phyloP scores from a whole-genome alignment of 768 basidiomycete species.

The Tulasnella calospora region DNA sequence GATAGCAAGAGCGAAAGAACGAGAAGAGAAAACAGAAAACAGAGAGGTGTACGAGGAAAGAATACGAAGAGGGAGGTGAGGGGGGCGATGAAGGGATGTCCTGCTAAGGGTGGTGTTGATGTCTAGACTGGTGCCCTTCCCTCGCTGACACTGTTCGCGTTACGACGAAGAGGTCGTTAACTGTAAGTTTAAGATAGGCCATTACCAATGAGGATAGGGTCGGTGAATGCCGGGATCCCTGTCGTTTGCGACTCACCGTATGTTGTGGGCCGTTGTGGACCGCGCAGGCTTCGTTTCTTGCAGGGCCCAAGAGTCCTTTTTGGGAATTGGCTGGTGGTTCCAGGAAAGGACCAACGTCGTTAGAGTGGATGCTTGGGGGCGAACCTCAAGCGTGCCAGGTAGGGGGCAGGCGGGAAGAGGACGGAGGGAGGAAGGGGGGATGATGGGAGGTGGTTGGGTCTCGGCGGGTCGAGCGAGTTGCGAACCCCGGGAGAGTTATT shows the following conservation, averaged over 20 bases:
- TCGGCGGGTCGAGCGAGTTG: background rate
- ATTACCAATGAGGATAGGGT: constrained; percentile 7
- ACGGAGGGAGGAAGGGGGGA: background rate
- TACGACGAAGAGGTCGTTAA: background rate
- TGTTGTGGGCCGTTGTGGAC: constrained; percentile 20
- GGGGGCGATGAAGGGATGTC: background rate
- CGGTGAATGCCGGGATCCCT: background rate
- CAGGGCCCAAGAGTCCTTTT: constrained; percentile 1
- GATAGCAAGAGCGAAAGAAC: background rate
- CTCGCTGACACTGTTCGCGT: background rate
- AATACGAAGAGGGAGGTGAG: background rate
- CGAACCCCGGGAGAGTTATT: constrained; percentile 7
- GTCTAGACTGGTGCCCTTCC: background rate
- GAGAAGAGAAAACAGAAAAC: constrained; percentile 4
- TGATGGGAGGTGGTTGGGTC: background rate
- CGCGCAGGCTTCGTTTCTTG: background rate
- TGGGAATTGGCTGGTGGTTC: background rate
- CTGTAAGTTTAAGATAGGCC: background rate
- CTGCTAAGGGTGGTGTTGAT: background rate
- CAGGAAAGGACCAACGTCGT: background rate
- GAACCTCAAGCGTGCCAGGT: background rate
- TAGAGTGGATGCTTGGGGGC: background rate
- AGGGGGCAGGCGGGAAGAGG: background rate
- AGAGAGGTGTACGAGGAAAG: background rate
- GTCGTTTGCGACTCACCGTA: constrained; percentile 16